A percentile compares a stretch with the other conserved stretches of the same genome.
Evolutionary conservation across 768 basidiomycete species (phyloP).

Genomic region (Panellus pusillus): DNA sequence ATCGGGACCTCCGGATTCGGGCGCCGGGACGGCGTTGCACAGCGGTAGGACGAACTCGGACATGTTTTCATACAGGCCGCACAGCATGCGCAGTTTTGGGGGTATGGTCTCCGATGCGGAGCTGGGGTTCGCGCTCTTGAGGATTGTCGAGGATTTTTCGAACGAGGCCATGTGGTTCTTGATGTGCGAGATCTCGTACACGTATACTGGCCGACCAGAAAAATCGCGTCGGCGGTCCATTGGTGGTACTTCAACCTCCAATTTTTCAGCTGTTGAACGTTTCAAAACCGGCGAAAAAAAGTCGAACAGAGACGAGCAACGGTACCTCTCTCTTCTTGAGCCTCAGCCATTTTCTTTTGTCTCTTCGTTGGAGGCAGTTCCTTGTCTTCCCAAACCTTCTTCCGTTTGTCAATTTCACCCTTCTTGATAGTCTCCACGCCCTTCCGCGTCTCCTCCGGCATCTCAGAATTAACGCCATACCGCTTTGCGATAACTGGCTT

Average conservation of each 20-base stretch:
- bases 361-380: constrained; percentile 81
- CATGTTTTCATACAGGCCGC: constrained; percentile 49
- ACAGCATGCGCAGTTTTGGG: constrained; percentile 18
- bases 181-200: constrained; percentile 37
- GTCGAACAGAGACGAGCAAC: constrained; percentile 1
- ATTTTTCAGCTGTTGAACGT: constrained; percentile 51
- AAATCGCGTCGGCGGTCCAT: constrained; percentile 59
- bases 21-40: constrained; percentile 40
- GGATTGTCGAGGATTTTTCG: constrained; percentile 29
- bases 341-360: constrained; percentile 73
- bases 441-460: constrained; percentile 82
- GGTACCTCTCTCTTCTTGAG: constrained; percentile 74
- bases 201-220: constrained; percentile 35
- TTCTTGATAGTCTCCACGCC: constrained; percentile 80
- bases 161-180: constrained; percentile 50
- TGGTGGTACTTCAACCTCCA: constrained; percentile 53
- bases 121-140: not conserved
- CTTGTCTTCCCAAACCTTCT: constrained; percentile 88
- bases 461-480: constrained; percentile 81
- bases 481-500: constrained; percentile 81
- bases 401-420: constrained; percentile 89
- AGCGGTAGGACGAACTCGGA: constrained; percentile 46
- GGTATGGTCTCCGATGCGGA: constrained; percentile 6
- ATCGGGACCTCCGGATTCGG: constrained; percentile 36
- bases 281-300: constrained; percentile 33